phyloP scores from a whole-genome alignment of 2,329 filamentous ascomycete species.

The Aspergillus ibericus region DNA sequence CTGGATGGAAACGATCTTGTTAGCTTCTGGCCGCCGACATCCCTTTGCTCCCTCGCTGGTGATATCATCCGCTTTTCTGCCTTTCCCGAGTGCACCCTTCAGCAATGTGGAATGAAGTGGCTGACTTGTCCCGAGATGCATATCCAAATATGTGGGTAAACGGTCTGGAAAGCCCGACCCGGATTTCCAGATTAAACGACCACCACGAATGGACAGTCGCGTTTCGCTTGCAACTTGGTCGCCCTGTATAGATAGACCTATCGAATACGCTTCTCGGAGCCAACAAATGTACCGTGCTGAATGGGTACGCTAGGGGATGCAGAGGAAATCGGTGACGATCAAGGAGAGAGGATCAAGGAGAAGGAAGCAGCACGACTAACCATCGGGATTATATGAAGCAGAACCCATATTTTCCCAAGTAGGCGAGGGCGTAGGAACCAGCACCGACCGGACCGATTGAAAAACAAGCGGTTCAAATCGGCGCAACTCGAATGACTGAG shows the following conservation, averaged over 20 bases:
- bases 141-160: conserved; percentile 11
- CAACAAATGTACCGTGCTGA: neutral
- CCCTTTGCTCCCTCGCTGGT: conserved; percentile 1
- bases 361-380: conserved; percentile 32
- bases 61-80: neutral
- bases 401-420: conserved; percentile 34
- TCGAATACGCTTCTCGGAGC: neutral
- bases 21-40: conserved; percentile 10
- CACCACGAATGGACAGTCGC: neutral
- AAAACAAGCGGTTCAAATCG: conserved; percentile 17
- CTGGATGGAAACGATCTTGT: conserved; percentile 23
- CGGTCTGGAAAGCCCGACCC: neutral
- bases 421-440: conserved; percentile 20
- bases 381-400: conserved; percentile 38
- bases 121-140: conserved; percentile 9
- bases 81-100: conserved; percentile 4
- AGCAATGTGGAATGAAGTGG: conserved; percentile 12
- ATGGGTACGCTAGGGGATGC: neutral
- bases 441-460: conserved; percentile 23
- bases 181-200: neutral
- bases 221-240: neutral
- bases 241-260: neutral
- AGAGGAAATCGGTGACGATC: conserved; percentile 5
- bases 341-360: conserved; percentile 18
- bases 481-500: conserved; percentile 12